Percentiles rank a stretch among this genome's conserved stretches.
These are phyloP conservation scores for Sclerotinia trifoliorum DNA, from an alignment of 2,329 filamentous ascomycete species.

Conservation along the genomic window DNA sequence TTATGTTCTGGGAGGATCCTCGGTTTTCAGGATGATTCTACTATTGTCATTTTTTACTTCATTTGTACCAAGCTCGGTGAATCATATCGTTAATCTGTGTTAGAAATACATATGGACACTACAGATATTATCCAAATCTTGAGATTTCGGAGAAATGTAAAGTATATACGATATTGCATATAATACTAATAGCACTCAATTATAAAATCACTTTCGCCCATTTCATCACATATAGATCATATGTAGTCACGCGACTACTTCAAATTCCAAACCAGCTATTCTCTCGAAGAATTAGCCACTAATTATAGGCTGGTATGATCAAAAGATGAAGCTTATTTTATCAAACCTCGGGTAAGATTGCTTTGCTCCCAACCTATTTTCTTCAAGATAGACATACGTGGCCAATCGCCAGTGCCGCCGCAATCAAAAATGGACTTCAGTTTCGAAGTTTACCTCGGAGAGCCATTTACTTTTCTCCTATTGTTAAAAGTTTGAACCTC, in stretches of 20 bases:
- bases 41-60: no score
- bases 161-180: neutral
- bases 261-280: neutral
- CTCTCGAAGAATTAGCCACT: neutral
- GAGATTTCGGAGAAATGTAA: no score
- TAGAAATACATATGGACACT: no score
- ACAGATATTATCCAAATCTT: neutral
- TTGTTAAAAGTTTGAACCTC: neutral
- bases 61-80: neutral
- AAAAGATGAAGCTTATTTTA: neutral
- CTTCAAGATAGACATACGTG: no score
- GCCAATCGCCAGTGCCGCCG: no score
- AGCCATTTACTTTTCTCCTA: neutral
- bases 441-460: neutral
- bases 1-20: no score
- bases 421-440: neutral
- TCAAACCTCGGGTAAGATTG: neutral
- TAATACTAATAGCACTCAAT: neutral
- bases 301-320: no score
- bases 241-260: neutral
- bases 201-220: accelerated
- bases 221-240: neutral
- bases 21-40: no score
- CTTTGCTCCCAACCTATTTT: neutral
- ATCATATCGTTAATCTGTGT: no score